A percentile compares a stretch with the other conserved stretches of the same genome.
Evolutionary conservation across 2,329 filamentous ascomycete genomes (phyloP).

Genomic region (Fusarium austroafricanum): DNA sequence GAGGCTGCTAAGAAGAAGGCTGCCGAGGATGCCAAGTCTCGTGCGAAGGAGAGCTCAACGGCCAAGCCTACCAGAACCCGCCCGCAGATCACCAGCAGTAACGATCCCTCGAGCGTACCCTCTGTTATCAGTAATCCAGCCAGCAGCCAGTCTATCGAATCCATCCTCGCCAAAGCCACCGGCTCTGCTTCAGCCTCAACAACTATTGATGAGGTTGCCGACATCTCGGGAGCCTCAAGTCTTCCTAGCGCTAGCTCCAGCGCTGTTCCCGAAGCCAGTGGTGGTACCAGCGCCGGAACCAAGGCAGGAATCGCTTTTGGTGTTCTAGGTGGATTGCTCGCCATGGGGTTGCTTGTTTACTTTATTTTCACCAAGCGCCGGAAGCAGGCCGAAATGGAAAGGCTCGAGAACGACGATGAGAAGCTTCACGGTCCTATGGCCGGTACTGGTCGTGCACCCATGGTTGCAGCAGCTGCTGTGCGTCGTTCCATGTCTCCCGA

Average conservation of each 20-base stretch:
- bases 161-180: conserved; percentile 49
- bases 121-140: conserved; percentile 46
- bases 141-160: conserved; percentile 43
- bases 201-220: conserved; percentile 33
- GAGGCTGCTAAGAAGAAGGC: conserved; percentile 33
- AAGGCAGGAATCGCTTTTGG: conserved; percentile 91
- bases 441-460: conserved; percentile 44
- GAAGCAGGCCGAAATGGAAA: conserved; percentile 68
- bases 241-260: conserved; percentile 38
- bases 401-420: conserved; percentile 70
- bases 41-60: conserved; percentile 18
- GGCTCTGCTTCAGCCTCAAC: conserved; percentile 18
- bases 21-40: conserved; percentile 25
- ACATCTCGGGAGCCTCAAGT: conserved; percentile 30
- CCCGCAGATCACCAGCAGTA: conserved; percentile 31
- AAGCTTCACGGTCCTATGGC: conserved; percentile 63
- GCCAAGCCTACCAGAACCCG: conserved; percentile 38
- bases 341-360: conserved; percentile 75
- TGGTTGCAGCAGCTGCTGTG: conserved; percentile 15
- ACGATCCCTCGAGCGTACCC: conserved; percentile 38
- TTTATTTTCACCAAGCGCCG: conserved; percentile 77
- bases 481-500: conserved; percentile 30
- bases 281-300: conserved; percentile 52
- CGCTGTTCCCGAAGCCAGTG: conserved; percentile 34
- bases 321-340: conserved; percentile 75